A percentile compares a stretch with the other conserved stretches of the same genome.
phyloP scores from a whole-genome alignment of 2,329 filamentous ascomycete species.

The Neoscytalidium dimidiatum region DNA sequence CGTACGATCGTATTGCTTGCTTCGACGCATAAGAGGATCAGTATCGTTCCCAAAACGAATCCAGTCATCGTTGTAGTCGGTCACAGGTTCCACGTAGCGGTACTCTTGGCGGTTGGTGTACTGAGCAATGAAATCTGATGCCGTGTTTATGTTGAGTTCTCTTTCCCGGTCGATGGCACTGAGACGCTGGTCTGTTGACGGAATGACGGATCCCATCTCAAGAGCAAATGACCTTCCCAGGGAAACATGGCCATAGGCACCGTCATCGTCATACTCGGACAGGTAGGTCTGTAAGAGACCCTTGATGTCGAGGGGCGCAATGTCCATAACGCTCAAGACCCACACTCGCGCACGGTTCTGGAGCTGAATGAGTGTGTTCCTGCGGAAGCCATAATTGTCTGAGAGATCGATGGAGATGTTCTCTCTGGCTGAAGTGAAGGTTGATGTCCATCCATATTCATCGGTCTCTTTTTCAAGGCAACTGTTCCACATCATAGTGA shows the following conservation, averaged over 20 bases:
- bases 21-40: constrained; percentile 21
- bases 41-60: constrained; percentile 56
- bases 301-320: constrained; percentile 91
- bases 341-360: constrained; percentile 76
- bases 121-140: constrained; percentile 93
- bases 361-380: constrained; percentile 74
- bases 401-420: constrained; percentile 87
- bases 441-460: constrained; percentile 83
- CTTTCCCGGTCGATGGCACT: constrained; percentile 75
- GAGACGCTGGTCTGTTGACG: constrained; percentile 81
- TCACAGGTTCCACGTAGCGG: constrained; percentile 76
- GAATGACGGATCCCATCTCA: constrained; percentile 86
- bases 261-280: constrained; percentile 91
- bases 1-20: constrained; percentile 41
- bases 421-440: constrained; percentile 74
- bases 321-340: constrained; percentile 77
- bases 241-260: constrained; percentile 86
- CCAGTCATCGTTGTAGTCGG: constrained; percentile 68
- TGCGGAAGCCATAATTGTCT: constrained; percentile 84
- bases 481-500: constrained; percentile 93
- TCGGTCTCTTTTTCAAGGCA: constrained; percentile 94
- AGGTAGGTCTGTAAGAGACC: constrained; percentile 91
- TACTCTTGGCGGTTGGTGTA: constrained; percentile 98
- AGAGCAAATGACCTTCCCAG: constrained; percentile 91
- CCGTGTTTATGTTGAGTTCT: constrained; percentile 79